Percentiles rank a stretch among this genome's conserved stretches.
Conservation (phyloP, 768 basidiomycete species). For the Tylopilus cervinicoccineus region DNA sequence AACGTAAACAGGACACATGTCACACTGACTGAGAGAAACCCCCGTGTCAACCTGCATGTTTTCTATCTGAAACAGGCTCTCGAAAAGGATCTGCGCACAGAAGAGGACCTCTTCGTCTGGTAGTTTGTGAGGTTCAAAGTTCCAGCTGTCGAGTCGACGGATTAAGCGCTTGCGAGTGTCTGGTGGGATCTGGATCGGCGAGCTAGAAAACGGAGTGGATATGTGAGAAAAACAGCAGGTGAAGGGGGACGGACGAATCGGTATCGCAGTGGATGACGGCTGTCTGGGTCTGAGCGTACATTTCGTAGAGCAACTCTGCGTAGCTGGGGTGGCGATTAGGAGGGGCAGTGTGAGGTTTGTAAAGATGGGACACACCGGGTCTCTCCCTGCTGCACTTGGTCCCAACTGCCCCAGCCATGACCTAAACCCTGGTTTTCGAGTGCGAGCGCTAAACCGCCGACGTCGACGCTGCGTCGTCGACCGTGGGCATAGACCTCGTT, state of each 20-base stretch:
- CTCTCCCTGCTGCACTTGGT: conserved; percentile 43
- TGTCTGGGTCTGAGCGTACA: conserved; percentile 75
- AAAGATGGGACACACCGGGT: conserved; percentile 42
- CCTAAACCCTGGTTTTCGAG: conserved; percentile 58
- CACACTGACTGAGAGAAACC: conserved; percentile 53
- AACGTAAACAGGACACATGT: conserved; percentile 16
- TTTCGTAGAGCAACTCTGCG: conserved; percentile 80
- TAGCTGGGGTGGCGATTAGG: conserved; percentile 41
- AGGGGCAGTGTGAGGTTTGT: background rate
- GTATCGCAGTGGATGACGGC: conserved; percentile 55
- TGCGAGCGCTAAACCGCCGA: conserved; percentile 84
- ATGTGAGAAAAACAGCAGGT: background rate
- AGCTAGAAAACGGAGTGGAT: conserved; percentile 32
- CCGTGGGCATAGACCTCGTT: conserved; percentile 29
- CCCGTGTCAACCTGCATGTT: conserved; percentile 60
- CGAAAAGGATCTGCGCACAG: conserved; percentile 84
- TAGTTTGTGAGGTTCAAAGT: conserved; percentile 85
- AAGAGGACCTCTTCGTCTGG: conserved; percentile 78
- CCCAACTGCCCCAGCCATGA: conserved; percentile 67
- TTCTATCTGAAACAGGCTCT: conserved; percentile 75
- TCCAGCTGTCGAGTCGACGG: conserved; percentile 69
- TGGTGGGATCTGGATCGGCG: conserved; percentile 44
- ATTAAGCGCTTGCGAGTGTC: conserved; percentile 62
- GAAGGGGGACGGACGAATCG: conserved; percentile 20
- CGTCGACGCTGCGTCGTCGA: conserved; percentile 78